Conservation (phyloP, 2,329 filamentous ascomycete genomes). For the Thelonectria rubi region DNA sequence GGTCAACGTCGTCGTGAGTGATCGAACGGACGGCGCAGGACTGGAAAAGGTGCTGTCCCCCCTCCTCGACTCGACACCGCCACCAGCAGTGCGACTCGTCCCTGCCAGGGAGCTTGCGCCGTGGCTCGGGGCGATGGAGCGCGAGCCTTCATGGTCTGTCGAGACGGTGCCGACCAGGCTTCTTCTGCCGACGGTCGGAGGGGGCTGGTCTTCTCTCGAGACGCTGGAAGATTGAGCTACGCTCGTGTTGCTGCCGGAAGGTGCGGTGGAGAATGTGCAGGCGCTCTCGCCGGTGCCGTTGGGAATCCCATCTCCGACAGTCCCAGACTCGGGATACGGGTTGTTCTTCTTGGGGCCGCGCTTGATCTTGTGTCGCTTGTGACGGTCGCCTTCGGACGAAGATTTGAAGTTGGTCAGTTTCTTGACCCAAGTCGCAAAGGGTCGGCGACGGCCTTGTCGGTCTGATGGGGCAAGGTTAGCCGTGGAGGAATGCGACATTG, state of each 20-base stretch:
- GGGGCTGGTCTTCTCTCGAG: conserved; percentile 66
- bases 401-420: conserved; percentile 88
- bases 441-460: conserved; percentile 74
- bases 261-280: conserved; percentile 65
- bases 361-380: conserved; percentile 60
- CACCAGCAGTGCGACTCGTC: conserved; percentile 75
- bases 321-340: conserved; percentile 87
- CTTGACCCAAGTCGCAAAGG: conserved; percentile 94
- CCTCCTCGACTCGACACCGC: conserved; percentile 72
- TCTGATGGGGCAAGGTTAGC: conserved; percentile 62
- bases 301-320: conserved; percentile 50
- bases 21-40: conserved; percentile 81
- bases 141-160: conserved; percentile 81
- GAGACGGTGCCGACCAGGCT: conserved; percentile 82
- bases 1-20: conserved; percentile 83
- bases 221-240: conserved; percentile 67
- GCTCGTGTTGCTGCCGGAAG: conserved; percentile 64
- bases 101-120: conserved; percentile 72
- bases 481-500: conserved; percentile 18
- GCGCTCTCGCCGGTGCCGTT: conserved; percentile 54
- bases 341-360: conserved; percentile 77
- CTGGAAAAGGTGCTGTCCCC: conserved; percentile 83
- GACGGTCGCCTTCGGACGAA: conserved; percentile 67
- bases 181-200: conserved; percentile 71
- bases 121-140: conserved; percentile 82